Conservation (phyloP, 1,139 yeast species). For the Candida glucosophila region DNA sequence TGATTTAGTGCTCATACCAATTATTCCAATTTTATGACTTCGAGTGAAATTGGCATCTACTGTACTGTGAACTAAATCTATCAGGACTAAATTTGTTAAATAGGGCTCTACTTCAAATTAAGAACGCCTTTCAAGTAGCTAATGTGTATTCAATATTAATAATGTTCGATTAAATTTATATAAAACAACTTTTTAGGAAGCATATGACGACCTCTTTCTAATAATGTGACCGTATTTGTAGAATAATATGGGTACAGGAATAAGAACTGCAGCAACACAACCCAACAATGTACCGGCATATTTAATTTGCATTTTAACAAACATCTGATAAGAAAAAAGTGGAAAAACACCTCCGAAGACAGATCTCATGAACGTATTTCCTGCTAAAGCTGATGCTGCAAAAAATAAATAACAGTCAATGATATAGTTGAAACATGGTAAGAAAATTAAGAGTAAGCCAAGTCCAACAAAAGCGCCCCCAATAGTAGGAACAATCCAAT, state of each 20-base stretch:
- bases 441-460: conserved; percentile 63
- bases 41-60: no score
- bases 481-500: conserved; percentile 69
- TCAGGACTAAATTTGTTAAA: no score
- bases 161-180: no score
- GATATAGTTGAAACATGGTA: conserved; percentile 64
- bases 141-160: no score
- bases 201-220: conserved; percentile 41
- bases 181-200: no score
- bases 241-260: conserved; percentile 71
- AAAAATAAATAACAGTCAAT: conserved; percentile 65
- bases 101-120: no score
- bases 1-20: no score
- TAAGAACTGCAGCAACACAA: conserved; percentile 48
- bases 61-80: no score
- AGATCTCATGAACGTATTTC: conserved; percentile 69
- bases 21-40: no score
- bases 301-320: conserved; percentile 60
- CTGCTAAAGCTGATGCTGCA: conserved; percentile 89
- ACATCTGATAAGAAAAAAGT: conserved; percentile 57
- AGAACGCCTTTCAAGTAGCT: no score
- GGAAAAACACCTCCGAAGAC: conserved; percentile 48
- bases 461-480: conserved; percentile 62
- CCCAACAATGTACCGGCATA: conserved; percentile 85
- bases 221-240: conserved; percentile 53